Evolutionary conservation across 2,329 filamentous ascomycete genomes (phyloP).

Genomic region (Fusarium abutilonis): DNA sequence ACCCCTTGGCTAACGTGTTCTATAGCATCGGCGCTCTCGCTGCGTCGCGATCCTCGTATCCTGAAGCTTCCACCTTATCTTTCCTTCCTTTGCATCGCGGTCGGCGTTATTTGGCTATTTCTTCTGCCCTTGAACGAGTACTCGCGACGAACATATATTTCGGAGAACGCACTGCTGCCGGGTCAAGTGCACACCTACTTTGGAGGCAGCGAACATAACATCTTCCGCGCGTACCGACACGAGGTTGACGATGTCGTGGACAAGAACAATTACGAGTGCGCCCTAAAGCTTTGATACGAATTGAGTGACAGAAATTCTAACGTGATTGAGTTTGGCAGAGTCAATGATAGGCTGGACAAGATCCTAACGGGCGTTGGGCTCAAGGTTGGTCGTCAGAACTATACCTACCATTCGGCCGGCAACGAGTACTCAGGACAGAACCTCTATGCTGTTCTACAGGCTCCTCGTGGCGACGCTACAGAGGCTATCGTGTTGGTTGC

Average conservation of each 20-base stretch:
- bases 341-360: constrained; percentile 76
- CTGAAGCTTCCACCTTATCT: constrained; percentile 88
- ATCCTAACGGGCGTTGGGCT: constrained; percentile 83
- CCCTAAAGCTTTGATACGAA: neutral
- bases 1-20: constrained; percentile 11
- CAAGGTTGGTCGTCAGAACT: constrained; percentile 89
- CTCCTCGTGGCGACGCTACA: constrained; percentile 93
- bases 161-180: constrained; percentile 93
- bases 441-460: constrained; percentile 91
- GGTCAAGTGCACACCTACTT: constrained; percentile 99
- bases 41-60: constrained; percentile 83
- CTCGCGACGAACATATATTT: constrained; percentile 93
- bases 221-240: constrained; percentile 88
- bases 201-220: constrained; percentile 92
- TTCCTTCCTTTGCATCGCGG: constrained; percentile 82
- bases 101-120: constrained; percentile 90
- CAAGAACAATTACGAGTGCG: constrained; percentile 64
- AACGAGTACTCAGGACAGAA: constrained; percentile 83
- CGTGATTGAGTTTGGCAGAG: constrained; percentile 49
- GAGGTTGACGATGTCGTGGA: constrained; percentile 75
- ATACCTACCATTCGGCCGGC: constrained; percentile 83
- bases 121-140: constrained; percentile 90
- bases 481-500: constrained; percentile 95
- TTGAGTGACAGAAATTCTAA: neutral
- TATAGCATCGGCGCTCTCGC: constrained; percentile 68